Conservation (phyloP, 2,329 filamentous ascomycete genomes). For the Neopestalotiopsis sp. region DNA sequence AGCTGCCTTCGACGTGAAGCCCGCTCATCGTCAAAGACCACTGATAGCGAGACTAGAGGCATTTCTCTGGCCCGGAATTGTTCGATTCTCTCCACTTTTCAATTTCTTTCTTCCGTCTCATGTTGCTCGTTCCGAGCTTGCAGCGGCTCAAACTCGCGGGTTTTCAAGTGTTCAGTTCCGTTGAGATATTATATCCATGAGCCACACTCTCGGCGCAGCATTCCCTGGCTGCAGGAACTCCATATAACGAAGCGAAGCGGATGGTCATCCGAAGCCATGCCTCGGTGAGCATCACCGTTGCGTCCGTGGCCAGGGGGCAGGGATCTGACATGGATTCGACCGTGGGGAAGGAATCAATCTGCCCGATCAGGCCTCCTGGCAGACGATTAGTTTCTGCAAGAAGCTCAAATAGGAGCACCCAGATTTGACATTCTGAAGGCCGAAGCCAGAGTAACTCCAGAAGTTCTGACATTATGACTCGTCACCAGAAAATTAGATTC, state of each 20-base stretch:
- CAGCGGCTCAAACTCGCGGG: not conserved
- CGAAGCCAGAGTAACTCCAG: not conserved
- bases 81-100: not conserved
- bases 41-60: too few species aligned
- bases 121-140: not conserved
- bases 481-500: not conserved
- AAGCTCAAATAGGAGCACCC: slow-evolving; percentile 3
- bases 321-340: slow-evolving; percentile 1
- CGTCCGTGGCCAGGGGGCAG: not conserved
- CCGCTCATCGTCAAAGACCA: too few species aligned
- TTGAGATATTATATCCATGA: not conserved
- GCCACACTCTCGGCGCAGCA: not conserved
- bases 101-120: not conserved
- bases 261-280: not conserved
- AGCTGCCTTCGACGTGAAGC: not conserved
- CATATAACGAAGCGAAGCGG: not conserved
- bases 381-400: not conserved
- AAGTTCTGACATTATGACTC: not conserved
- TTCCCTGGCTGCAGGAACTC: not conserved
- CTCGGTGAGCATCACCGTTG: not conserved
- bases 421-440: not conserved
- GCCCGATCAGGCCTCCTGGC: not conserved
- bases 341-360: not conserved
- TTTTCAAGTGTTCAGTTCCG: not conserved
- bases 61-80: not conserved